Evolutionary conservation across 1,139 yeast genomes (phyloP), one percentile per base, ranked within the genome.

Genomic region (Geotrichum carabidarum): DNA sequence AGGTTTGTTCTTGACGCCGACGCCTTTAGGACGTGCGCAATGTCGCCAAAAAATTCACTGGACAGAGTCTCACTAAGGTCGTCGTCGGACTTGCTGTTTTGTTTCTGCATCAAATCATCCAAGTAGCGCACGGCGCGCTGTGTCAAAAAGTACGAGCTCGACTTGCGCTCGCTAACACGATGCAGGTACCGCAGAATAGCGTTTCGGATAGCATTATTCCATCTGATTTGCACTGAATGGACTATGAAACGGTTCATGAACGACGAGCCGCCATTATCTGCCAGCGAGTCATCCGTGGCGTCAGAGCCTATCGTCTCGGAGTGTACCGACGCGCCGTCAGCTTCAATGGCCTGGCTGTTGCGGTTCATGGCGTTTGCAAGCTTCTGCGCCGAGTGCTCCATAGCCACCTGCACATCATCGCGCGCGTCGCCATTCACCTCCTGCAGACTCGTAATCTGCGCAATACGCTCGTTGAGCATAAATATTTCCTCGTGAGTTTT

Each of bases 181-280:
- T 84, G 85, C 40, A 84, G 68, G 63, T 87, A 88, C 42, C 80
- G 77, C 61, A 79, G 75, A 53, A 89, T 73, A 37, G 80, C 76
- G 60, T 86, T 81, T 52, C 95, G 75, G 11, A 84, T 75, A 7
- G 73, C 68, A 58, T 86, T 84, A 66, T 86, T 84, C 96, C 97
- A 90, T 61, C 82, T 85, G 64, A 90, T 67, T 62, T 83, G 81
- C 67, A 90, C 77, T 61, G 86, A 83, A 64, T 90, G 95, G 35
- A 91, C 75, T 58, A 86, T 82, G 65, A 86, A 91, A 53, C 94
- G 74, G 65, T 93, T 91, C 60, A 83, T 84, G 71, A 83, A 89
- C 14, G 72, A 67, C 2, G 74, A 73, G 6, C 68, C 64, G 22
- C 62, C 57, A 17, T 51, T 50, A 48, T 62, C 59, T 6, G 64